phyloP scores from a whole-genome alignment of 139 green algal species.

The Haematococcus sp. region DNA sequence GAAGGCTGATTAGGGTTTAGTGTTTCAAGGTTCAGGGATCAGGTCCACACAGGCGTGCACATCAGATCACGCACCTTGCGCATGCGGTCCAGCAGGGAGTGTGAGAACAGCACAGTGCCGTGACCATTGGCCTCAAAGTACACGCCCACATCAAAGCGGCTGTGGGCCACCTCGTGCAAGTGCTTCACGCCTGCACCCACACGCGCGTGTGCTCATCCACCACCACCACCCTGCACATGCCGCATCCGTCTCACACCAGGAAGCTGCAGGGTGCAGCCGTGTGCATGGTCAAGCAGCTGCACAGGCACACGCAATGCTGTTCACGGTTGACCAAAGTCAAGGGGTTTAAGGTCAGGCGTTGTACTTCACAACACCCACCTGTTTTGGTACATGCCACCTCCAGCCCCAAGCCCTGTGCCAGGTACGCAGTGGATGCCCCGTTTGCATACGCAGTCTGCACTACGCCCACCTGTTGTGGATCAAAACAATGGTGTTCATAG shows the following conservation, averaged over 20 bases:
- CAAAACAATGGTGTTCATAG: no score
- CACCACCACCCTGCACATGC: not conserved
- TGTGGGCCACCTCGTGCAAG: constrained; percentile 76
- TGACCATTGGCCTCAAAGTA: constrained; percentile 99
- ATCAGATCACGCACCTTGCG: constrained; percentile 44
- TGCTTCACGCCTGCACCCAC: constrained; percentile 86
- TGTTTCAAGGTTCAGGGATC: no score
- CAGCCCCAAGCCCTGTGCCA: constrained; percentile 49
- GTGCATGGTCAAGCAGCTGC: no score
- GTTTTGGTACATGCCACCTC: constrained; percentile 48
- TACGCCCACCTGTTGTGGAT: constrained; percentile 66
- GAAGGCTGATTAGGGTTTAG: no score
- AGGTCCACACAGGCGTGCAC: not conserved
- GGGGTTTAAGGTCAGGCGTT: no score
- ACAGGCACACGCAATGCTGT: no score
- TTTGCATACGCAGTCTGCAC: constrained; percentile 99
- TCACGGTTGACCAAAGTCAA: no score
- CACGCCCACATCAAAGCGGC: constrained; percentile 87
- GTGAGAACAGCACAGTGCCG: constrained; percentile 89
- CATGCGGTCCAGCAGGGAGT: constrained; percentile 49
- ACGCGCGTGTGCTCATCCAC: no score
- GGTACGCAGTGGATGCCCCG: constrained; percentile 77
- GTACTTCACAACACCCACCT: constrained; percentile 6
- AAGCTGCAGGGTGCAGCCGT: no score
- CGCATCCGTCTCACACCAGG: no score